Evolutionary conservation across 2,329 filamentous ascomycete species (phyloP), one percentile per base, ranked within the genome.

Genomic region (Didymella glomerata): DNA sequence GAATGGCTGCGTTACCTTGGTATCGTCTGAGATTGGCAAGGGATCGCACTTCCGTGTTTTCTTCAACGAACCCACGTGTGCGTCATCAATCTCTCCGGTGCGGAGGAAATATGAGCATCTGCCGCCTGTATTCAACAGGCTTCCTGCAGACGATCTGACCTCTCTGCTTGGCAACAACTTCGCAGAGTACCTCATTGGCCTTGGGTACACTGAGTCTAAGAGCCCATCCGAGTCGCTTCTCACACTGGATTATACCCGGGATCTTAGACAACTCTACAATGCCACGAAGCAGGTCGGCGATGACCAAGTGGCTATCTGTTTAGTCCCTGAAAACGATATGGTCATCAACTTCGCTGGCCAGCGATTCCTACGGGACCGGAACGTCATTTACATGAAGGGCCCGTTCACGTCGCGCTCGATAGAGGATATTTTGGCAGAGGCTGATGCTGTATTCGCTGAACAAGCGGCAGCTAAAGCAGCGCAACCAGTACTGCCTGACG

Each of bases 41-140:
- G 81, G 80, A 0, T 82, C 80, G 1, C 77, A 81, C 56, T 82
- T 82, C 54, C 71, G 71, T 25, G 67, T 73, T n/a, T 62, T 68
- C 9, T 71, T 78, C 34, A 50, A 57, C 3, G 58, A 75, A 14
- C 71, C 73, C 2, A 59, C 63, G 7, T 73, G 64, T 20, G 62
- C 69, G 2, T 68, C 65, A 11, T 68, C 68, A 4, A 70, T 64
- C 4, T 50, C 27, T 27, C 41, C 46, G 20, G 28, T 6, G 14
- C 45, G 25, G 6, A 54, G 16, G 25, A 38, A 40, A 16, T 48
- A 60, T 9, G 22, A 10, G 9, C 48, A 58, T 2, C 52, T 66
- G 27, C 62, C 63, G 4, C 42, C 46, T 10, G 53, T 44, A 0
- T 68, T 69, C 36, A 60, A 63, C 18, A 62, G 54, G 8, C 34